phyloP scores from a whole-genome alignment of 2,329 filamentous ascomycete species.

The Neophaeococcomyces mojaviensis region DNA sequence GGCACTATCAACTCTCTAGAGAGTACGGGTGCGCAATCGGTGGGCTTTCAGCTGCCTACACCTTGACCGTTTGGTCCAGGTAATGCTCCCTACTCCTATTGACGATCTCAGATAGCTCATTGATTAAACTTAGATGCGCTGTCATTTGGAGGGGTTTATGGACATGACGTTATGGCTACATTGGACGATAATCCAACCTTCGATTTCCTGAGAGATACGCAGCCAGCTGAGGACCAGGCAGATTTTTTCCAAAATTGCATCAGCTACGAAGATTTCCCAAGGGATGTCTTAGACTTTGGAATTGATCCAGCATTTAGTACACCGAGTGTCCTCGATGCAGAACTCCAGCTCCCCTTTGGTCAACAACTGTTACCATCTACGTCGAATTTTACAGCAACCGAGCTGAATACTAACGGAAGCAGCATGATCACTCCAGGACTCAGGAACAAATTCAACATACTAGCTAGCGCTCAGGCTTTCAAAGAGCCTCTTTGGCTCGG shows the following conservation, averaged over 20 bases:
- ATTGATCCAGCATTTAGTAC: not conserved
- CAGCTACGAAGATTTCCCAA: not conserved
- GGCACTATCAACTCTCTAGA: too few species aligned
- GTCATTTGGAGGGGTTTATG: not conserved
- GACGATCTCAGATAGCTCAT: not conserved
- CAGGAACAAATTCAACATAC: too few species aligned
- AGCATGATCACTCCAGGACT: too few species aligned
- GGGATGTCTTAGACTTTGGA: slow-evolving; percentile 10
- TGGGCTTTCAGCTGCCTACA: too few species aligned
- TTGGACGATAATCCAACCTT: slow-evolving; percentile 4
- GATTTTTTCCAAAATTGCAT: not conserved
- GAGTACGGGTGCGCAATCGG: too few species aligned
- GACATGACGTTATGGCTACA: slow-evolving; percentile 5
- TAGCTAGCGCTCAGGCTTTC: not conserved
- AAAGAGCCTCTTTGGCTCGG: slow-evolving; percentile 30
- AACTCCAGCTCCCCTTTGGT: too few species aligned
- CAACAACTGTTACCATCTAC: too few species aligned
- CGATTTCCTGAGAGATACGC: slow-evolving; percentile 4
- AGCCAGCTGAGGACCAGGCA: not conserved
- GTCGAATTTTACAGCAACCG: too few species aligned
- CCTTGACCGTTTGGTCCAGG: too few species aligned
- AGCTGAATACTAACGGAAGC: too few species aligned
- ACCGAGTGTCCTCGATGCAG: too few species aligned
- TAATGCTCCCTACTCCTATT: not conserved
- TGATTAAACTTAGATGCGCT: not conserved